A percentile compares a stretch with the other conserved stretches of the same genome.
Conservation (phyloP, 306 rosid genomes). For the Dryas drummondii region DNA sequence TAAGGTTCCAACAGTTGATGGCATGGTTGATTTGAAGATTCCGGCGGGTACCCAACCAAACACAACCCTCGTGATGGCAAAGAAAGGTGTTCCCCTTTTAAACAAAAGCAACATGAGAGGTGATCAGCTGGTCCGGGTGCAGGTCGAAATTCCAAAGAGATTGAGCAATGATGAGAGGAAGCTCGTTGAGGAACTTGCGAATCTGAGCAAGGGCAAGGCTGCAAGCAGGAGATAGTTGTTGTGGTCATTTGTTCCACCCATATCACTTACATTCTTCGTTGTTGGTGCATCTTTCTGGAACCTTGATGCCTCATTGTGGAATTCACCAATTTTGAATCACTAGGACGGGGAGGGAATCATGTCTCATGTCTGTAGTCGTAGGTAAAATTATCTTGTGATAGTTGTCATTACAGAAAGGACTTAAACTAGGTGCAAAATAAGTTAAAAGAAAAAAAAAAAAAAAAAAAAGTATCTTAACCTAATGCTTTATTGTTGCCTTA, state of each 20-base stretch:
- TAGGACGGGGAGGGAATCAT: constrained; percentile 9
- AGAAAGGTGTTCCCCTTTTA: constrained; percentile 90
- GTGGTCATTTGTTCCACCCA: constrained; percentile 3
- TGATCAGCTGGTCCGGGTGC: constrained; percentile 94
- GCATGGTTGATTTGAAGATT: constrained; percentile 70
- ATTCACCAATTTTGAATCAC: constrained; percentile 19
- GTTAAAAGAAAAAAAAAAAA: background rate
- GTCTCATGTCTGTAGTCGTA: constrained; percentile 20
- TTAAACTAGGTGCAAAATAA: constrained; percentile 11
- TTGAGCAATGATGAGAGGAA: constrained; percentile 76
- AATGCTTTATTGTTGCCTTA: constrained; percentile 3
- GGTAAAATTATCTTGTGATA: constrained; percentile 22
- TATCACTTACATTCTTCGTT: background rate
- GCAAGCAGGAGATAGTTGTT: constrained; percentile 48
- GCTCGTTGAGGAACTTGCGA: constrained; percentile 84
- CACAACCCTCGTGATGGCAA: constrained; percentile 92
- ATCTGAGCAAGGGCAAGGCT: constrained; percentile 87
- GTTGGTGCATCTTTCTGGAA: constrained; percentile 30
- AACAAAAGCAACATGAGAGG: constrained; percentile 91
- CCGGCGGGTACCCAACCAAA: constrained; percentile 89
- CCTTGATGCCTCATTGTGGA: constrained; percentile 26
- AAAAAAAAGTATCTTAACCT: background rate
- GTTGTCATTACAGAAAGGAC: constrained; percentile 18
- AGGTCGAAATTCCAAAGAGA: constrained; percentile 93
- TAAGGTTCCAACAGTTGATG: constrained; percentile 94